phyloP scores from a whole-genome alignment of 2,329 filamentous ascomycete species.

The Colletotrichum spinosum region DNA sequence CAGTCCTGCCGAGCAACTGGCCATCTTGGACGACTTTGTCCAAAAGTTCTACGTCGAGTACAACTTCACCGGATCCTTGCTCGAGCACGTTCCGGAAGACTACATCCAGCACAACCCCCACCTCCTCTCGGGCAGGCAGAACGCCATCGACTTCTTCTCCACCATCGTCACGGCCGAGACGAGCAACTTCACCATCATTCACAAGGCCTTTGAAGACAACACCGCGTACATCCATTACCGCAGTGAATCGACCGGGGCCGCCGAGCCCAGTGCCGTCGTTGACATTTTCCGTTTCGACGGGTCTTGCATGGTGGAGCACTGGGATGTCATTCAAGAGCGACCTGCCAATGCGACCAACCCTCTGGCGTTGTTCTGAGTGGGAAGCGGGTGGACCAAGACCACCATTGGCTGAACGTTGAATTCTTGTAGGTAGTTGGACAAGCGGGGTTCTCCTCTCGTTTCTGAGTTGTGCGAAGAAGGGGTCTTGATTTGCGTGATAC shows the following conservation, averaged over 20 bases:
- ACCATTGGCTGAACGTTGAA: too few species aligned
- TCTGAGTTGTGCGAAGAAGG: too few species aligned
- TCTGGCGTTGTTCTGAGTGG: constrained; percentile 9
- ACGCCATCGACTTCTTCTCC: constrained; percentile 2
- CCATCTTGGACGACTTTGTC: constrained; percentile 19
- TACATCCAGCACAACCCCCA: constrained; percentile 34
- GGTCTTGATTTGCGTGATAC: too few species aligned
- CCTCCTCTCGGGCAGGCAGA: constrained; percentile 14
- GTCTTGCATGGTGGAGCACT: constrained; percentile 32
- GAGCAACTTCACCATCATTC: constrained; percentile 21
- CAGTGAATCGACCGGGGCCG: background rate
- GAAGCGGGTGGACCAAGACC: too few species aligned
- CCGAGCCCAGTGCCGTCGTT: constrained; percentile 5
- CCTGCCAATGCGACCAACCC: constrained; percentile 21
- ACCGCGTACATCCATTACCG: constrained; percentile 7
- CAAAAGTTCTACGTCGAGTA: constrained; percentile 4
- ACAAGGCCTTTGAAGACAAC: constrained; percentile 8
- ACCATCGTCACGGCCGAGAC: background rate
- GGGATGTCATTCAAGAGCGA: constrained; percentile 24
- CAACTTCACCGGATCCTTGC: constrained; percentile 4
- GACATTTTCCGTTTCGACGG: constrained; percentile 31
- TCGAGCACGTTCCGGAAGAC: constrained; percentile 7
- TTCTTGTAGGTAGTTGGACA: too few species aligned
- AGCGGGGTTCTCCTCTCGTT: too few species aligned
- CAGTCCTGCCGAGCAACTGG: background rate